phyloP scores from a whole-genome alignment of 768 basidiomycete genomes.

The Boletus insuetus region DNA sequence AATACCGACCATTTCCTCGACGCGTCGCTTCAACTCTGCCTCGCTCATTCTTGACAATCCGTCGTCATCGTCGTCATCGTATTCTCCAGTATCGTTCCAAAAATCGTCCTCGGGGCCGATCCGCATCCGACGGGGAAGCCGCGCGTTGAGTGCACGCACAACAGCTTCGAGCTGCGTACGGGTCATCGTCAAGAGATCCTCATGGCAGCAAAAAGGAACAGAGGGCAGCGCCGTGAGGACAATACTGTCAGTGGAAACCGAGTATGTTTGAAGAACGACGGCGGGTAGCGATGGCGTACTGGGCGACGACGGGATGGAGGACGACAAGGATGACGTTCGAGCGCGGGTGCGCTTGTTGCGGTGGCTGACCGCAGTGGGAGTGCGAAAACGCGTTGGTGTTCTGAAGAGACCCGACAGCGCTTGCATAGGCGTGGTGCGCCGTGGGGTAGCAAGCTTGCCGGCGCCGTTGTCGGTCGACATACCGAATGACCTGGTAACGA shows the following conservation, averaged over 20 bases:
- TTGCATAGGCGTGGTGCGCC: constrained; percentile 11
- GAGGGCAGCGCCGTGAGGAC: constrained; percentile 59
- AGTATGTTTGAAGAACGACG: constrained; percentile 61
- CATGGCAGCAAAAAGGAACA: constrained; percentile 71
- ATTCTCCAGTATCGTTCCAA: constrained; percentile 1
- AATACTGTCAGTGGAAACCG: constrained; percentile 46
- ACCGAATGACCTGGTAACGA: not conserved
- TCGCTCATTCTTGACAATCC: constrained; percentile 32
- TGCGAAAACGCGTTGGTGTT: constrained; percentile 23
- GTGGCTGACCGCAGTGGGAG: constrained; percentile 17
- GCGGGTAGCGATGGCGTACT: constrained; percentile 26
- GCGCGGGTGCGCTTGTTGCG: constrained; percentile 20
- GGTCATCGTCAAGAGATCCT: constrained; percentile 66
- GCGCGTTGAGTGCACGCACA: constrained; percentile 52
- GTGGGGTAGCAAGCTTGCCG: constrained; percentile 6
- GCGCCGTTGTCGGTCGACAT: constrained; percentile 9
- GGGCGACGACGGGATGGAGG: constrained; percentile 10
- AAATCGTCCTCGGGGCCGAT: constrained; percentile 43
- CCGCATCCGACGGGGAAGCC: constrained; percentile 49
- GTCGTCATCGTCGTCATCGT: constrained; percentile 2
- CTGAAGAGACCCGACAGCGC: constrained; percentile 20
- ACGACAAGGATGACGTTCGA: constrained; percentile 3
- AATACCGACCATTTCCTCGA: constrained; percentile 64
- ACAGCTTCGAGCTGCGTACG: constrained; percentile 51
- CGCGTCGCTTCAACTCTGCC: constrained; percentile 46